phyloP scores from a whole-genome alignment of 495 filamentous ascomycete species.

The Hyaloscypha variabilis region DNA sequence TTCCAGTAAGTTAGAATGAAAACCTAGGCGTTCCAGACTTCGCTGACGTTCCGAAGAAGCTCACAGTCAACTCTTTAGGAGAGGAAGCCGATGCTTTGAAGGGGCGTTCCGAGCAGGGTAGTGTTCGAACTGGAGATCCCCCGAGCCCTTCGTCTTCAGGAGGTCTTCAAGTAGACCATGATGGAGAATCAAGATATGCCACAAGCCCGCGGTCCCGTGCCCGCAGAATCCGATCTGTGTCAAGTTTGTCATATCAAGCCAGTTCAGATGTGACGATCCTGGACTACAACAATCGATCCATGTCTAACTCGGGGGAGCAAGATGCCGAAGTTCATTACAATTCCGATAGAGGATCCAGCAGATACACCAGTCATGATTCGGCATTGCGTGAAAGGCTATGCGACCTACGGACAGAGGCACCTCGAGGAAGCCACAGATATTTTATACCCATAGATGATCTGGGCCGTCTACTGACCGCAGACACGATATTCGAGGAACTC shows the following conservation, averaged over 20 bases:
- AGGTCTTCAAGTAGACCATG: background rate
- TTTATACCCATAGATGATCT: constrained; percentile 1
- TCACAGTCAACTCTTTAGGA: background rate
- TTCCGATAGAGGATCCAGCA: background rate
- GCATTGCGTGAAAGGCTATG: background rate
- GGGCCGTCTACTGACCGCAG: background rate
- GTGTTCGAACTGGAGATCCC: background rate
- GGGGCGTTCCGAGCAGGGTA: background rate
- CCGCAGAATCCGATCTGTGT: background rate
- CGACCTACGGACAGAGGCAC: background rate
- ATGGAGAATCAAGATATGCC: background rate
- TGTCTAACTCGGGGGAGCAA: background rate
- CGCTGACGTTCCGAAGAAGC: background rate
- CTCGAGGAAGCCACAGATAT: background rate
- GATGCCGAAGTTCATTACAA: background rate
- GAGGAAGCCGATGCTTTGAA: background rate
- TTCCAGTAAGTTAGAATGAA: constrained; percentile 1
- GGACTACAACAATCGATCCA: background rate
- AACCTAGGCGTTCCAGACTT: background rate
- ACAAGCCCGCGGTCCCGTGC: background rate
- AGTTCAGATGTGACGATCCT: background rate
- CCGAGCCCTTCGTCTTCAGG: background rate
- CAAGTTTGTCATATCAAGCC: background rate
- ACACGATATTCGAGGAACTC: background rate
- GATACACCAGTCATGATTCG: background rate